Conservation (phyloP, 169 alveolate genomes). For the Plasmodium inui region DNA sequence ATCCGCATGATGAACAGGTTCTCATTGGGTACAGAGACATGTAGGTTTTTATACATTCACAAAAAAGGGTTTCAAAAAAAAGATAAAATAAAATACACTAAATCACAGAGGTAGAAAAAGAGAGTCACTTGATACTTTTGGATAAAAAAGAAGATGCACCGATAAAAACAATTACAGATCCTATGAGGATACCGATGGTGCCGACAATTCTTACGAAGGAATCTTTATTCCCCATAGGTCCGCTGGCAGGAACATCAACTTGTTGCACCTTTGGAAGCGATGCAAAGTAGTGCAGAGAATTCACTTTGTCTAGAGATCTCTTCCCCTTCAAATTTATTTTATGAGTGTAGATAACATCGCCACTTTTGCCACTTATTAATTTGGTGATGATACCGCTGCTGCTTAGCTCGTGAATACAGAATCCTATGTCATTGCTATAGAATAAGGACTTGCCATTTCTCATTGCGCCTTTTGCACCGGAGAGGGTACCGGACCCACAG, state of each 20-base stretch:
- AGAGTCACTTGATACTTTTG: conserved; percentile 29
- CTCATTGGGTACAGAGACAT: background rate
- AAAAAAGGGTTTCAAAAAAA: conserved; percentile 4
- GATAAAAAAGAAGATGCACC: conserved; percentile 52
- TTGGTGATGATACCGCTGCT: conserved; percentile 86
- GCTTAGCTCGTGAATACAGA: conserved; percentile 87
- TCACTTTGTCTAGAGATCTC: conserved; percentile 76
- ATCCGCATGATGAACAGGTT: background rate
- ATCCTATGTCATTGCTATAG: conserved; percentile 86
- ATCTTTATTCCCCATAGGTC: conserved; percentile 84
- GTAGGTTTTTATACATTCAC: background rate
- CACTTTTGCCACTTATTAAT: conserved; percentile 85
- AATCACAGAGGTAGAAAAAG: background rate
- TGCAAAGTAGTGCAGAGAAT: conserved; percentile 79
- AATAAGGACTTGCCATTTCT: conserved; percentile 79
- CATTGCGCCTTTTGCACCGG: conserved; percentile 79
- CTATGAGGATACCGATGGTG: conserved; percentile 86
- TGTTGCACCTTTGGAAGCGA: conserved; percentile 84
- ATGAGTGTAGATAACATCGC: conserved; percentile 84
- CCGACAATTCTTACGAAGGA: conserved; percentile 89
- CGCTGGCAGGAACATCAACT: conserved; percentile 86
- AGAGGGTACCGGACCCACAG: conserved; percentile 88
- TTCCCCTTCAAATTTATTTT: conserved; percentile 82
- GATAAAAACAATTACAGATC: conserved; percentile 71
- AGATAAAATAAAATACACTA: background rate